Base-by-base conservation (phyloP, 1,284 basidiomycete genomes). In the Leccinum ponderosum region DNA sequence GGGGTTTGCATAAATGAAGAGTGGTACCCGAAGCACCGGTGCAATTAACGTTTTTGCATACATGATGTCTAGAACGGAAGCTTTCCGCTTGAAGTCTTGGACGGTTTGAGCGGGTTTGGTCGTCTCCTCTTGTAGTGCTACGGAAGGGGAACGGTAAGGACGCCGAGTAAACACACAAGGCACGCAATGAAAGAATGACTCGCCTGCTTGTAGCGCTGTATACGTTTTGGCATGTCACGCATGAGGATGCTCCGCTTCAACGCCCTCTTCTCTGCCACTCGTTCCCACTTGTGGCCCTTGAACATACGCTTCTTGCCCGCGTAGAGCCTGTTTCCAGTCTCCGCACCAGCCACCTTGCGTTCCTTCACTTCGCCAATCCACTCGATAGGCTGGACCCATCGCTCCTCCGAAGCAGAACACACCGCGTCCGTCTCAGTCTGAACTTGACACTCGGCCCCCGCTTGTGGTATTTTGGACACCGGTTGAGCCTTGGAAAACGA, bases 231-330 rank as follows among this genome's bases (percentile, higher is more conserved):
- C 90, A 92, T 91, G 70, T 86, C 83, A 69, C 83, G 80, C 81
- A 92, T 76, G 60, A 89, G 75, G 59, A 85, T 80, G 62, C 75
- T 76, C 61, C 77, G 82, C 67, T 79, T 81, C 68, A 74, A 75
- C 57, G 76, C 70, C 65, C 77, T 77, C 68, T 79, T 77, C 58
- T 77, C 77, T 65, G 77, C 77, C 64, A 77, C 71, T 44, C 89
- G 82, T 75, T 93, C 87, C 87, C 87, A 91, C 68, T 85, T 89
- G 80, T 93, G 90, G 22, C 91, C 91, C 80, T 93, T 93, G 83
- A 93, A 93, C 90, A 93, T 92, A 65, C 83, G 79, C 78, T 85
- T 87, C 81, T 83, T 88, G 62, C 80, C 85, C 14, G 87, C 84
- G 66, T 93, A 93, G 67, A 93, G 74, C 56, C 83, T 80, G 64